Conservation (phyloP, 2,329 filamentous ascomycete species). For the Rutstroemia sydowiana region DNA sequence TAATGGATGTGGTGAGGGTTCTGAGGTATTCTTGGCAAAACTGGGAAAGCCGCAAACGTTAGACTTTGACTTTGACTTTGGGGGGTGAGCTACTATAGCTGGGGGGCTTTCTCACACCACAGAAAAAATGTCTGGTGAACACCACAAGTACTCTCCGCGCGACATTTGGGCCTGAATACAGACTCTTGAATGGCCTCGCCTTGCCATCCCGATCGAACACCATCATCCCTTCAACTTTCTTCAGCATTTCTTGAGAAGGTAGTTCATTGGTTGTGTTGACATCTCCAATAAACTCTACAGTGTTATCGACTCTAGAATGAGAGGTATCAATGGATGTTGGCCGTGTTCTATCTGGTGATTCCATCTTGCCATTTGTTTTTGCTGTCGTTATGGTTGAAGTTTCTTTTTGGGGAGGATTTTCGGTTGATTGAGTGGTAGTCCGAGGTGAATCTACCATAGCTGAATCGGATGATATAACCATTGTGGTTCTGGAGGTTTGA, state of each 20-base stretch:
- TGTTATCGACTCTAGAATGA: slow-evolving; percentile 13
- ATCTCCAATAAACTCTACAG: slow-evolving; percentile 48
- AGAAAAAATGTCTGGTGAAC: slow-evolving; percentile 34
- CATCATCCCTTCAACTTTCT: slow-evolving; percentile 38
- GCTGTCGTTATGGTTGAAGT: background rate
- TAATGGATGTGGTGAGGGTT: slow-evolving; percentile 25
- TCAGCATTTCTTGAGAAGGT: slow-evolving; percentile 42
- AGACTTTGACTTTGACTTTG: background rate
- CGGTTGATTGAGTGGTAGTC: background rate
- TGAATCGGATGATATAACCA: slow-evolving; percentile 6
- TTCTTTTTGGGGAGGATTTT: background rate
- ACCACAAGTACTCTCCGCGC: slow-evolving; percentile 29
- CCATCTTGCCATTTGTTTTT: background rate
- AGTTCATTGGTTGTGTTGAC: slow-evolving; percentile 48
- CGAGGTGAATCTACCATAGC: background rate
- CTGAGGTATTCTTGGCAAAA: slow-evolving; percentile 32
- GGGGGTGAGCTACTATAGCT: background rate
- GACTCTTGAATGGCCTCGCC: slow-evolving; percentile 26
- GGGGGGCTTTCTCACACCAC: slow-evolving; percentile 26
- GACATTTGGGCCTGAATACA: slow-evolving; percentile 30
- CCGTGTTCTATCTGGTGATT: background rate
- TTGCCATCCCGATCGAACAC: slow-evolving; percentile 29
- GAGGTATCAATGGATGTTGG: slow-evolving; percentile 13
- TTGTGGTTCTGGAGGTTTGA: slow-evolving; percentile 3
- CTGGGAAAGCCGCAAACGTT: slow-evolving; percentile 13